phyloP scores from a whole-genome alignment of 2,329 filamentous ascomycete genomes.

The Aspergillus novofumigatus region DNA sequence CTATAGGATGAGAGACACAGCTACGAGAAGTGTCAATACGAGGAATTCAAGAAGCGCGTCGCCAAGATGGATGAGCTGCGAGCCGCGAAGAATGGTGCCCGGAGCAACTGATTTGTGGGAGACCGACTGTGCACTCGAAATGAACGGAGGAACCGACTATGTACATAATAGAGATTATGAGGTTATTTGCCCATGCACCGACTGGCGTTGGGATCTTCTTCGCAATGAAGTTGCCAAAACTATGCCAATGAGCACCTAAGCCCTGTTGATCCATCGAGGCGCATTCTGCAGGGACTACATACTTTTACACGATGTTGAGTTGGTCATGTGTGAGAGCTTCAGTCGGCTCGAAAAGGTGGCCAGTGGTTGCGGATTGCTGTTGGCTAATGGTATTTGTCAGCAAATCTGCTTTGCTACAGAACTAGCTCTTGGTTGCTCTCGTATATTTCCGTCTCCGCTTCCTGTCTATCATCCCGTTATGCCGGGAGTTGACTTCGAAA shows the following conservation, averaged over 20 bases:
- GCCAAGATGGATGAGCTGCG: conserved; percentile 97
- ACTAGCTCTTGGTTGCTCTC: neutral
- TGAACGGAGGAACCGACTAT: conserved; percentile 30
- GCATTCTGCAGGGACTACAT: neutral
- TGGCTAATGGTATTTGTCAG: neutral
- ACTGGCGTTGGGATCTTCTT: conserved; percentile 32
- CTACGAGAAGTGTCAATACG: conserved; percentile 99
- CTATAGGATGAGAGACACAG: conserved; percentile 85
- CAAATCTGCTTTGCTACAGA: neutral
- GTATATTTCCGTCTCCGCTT: neutral
- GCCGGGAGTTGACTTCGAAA: neutral
- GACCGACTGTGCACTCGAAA: conserved; percentile 21
- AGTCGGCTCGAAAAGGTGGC: no score
- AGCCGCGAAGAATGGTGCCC: conserved; percentile 74
- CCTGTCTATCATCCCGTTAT: neutral
- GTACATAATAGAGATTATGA: conserved; percentile 36
- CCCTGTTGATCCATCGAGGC: neutral
- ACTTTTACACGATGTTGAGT: neutral
- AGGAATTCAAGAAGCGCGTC: conserved; percentile 96
- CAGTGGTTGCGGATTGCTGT: neutral
- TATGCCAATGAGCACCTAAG: conserved; percentile 1
- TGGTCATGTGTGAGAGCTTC: neutral
- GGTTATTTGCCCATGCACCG: conserved; percentile 32
- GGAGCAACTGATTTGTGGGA: conserved; percentile 65
- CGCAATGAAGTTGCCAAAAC: conserved; percentile 10